Base-by-base conservation (phyloP, 2,329 filamentous ascomycete species). In the Dactylellina parvicollis region DNA sequence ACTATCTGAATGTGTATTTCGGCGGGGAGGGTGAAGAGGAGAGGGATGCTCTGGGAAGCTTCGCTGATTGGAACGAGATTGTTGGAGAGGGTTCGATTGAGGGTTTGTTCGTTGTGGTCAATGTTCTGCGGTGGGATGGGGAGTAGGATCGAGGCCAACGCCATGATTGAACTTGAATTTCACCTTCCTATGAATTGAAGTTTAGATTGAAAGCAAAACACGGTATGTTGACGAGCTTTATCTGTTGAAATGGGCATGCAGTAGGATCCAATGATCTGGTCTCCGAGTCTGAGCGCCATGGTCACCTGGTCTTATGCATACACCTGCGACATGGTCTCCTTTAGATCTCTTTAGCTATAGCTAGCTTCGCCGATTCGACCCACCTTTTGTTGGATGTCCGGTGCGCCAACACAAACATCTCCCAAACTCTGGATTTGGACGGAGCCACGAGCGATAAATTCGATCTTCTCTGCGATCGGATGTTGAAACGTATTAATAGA, bases 1-100 rank as follows among this genome's bases (percentile, higher is more conserved):
- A 49, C 47, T 18, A 66, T 66, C n/a, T 44, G 42, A 22, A 57
- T 52, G 52, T 66, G 61, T n/a, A 66, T 42, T 49, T 66, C 61
- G 24, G 24, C 16, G 1, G 61, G 50, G 14, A 64, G 16, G 16
- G 46, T 44, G 22, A 54, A 52, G 30, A 52, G 24, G 14, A 36
- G 59, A 30, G 59, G 34, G 38, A 24, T 46, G 18, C 24, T 54
- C 14, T n/a, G n/a, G 24, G 18, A 3, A 28, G 36, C n/a, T 34
- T 12, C n/a, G 22, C 12, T 2, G 32, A 26, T 16, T 26, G 50
- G 34, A 34, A 4, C 30, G 24, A 20, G 10, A 3, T 30, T 24
- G 30, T 38, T 38, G 18, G 18, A 18, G 28, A 8, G 2, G 4
- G 52, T 28, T 36, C 38, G 16, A 22, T 38, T 14, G 22, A 54